Percentiles rank a stretch among this genome's conserved stretches.
These are phyloP conservation scores for Penicillium antarcticum DNA, from an alignment of 495 filamentous ascomycete genomes.

Conservation along the genomic window DNA sequence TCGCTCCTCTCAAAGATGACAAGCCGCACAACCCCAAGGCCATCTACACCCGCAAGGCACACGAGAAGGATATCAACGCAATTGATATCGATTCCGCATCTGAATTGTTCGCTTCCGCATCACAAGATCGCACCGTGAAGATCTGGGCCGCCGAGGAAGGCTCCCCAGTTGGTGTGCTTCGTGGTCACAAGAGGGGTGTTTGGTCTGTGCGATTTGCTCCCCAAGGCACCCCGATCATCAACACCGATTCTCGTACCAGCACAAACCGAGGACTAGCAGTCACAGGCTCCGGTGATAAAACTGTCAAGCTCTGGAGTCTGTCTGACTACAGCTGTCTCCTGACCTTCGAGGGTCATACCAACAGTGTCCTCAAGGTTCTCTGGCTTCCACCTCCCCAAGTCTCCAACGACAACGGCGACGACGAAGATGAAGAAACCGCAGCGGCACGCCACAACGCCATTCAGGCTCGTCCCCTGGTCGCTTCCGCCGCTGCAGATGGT, in stretches of 20 bases:
- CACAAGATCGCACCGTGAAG: slow-evolving; percentile 93
- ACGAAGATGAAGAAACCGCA: slow-evolving; percentile 30
- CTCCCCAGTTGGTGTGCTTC: slow-evolving; percentile 82
- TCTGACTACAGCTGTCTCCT: slow-evolving; percentile 88
- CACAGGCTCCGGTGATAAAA: slow-evolving; percentile 92
- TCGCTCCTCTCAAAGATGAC: slow-evolving; percentile 31
- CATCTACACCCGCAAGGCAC: slow-evolving; percentile 82
- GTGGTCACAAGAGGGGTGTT: slow-evolving; percentile 88
- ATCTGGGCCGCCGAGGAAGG: slow-evolving; percentile 90
- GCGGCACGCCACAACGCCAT: slow-evolving; percentile 20
- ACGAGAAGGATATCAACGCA: slow-evolving; percentile 99
- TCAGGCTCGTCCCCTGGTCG: slow-evolving; percentile 58
- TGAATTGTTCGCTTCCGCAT: slow-evolving; percentile 85
- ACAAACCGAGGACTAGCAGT: slow-evolving; percentile 68
- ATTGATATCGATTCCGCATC: slow-evolving; percentile 70
- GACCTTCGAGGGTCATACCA: slow-evolving; percentile 94
- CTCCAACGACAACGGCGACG: slow-evolving; percentile 27
- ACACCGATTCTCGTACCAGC: slow-evolving; percentile 59
- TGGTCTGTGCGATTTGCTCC: slow-evolving; percentile 93
- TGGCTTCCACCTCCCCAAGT: slow-evolving; percentile 71
- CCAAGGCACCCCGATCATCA: slow-evolving; percentile 68
- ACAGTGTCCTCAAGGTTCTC: slow-evolving; percentile 88
- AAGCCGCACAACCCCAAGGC: slow-evolving; percentile 50
- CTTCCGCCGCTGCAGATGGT: slow-evolving; percentile 90
- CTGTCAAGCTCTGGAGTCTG: slow-evolving; percentile 92